phyloP scores from a whole-genome alignment of 179 eudicot genomes.

The Nepenthes alata region DNA sequence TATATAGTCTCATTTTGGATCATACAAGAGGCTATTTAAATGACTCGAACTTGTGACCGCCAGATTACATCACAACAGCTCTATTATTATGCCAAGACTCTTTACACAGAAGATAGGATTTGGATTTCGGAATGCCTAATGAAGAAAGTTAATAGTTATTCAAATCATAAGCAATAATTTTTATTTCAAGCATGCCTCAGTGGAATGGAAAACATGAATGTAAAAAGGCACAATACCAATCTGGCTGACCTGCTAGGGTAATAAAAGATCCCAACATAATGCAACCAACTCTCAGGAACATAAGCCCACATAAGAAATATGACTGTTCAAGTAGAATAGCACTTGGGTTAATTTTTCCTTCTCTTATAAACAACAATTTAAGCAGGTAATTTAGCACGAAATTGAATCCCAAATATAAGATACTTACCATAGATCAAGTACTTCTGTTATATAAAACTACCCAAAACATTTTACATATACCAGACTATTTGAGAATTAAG shows the following conservation, averaged over 20 bases:
- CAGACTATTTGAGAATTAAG: neutral
- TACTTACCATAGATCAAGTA: neutral
- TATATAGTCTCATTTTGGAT: too few species aligned
- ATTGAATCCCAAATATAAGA: neutral
- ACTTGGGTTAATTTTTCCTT: neutral
- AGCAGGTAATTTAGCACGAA: neutral
- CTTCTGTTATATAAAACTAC: neutral
- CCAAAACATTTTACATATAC: too few species aligned
- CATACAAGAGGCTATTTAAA: too few species aligned
- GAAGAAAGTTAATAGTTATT: neutral
- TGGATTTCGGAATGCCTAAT: too few species aligned
- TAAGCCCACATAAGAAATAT: conserved; percentile 85
- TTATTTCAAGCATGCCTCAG: neutral
- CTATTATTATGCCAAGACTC: too few species aligned
- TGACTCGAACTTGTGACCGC: too few species aligned
- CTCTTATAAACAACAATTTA: too few species aligned
- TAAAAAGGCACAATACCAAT: neutral
- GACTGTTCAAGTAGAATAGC: conserved; percentile 24
- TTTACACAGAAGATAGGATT: neutral
- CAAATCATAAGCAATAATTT: too few species aligned
- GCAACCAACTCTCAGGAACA: conserved; percentile 74
- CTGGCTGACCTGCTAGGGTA: conserved; percentile 71
- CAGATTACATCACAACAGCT: too few species aligned
- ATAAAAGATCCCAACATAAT: conserved; percentile 66
- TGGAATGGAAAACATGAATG: neutral